Evolutionary conservation across 345 rosid species (phyloP).

Genomic region (Aethionema arabicum): DNA sequence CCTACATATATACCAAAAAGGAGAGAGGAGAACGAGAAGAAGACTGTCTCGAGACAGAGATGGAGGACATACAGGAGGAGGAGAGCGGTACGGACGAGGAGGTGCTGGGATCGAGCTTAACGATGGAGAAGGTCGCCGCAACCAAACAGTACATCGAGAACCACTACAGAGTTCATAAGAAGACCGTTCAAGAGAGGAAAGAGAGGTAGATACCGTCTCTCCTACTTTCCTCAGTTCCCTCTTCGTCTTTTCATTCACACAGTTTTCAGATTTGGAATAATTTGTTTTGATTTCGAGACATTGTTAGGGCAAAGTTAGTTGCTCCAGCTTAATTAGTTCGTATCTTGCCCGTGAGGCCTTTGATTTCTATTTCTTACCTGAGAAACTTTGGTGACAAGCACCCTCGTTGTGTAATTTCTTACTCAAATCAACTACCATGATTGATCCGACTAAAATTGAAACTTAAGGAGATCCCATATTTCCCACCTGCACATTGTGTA

Average conservation of each 20-base stretch:
- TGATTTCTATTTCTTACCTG: constrained; percentile 2
- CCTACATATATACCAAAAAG: neutral
- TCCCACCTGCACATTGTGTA: neutral
- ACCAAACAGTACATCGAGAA: constrained; percentile 97
- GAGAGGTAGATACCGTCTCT: constrained; percentile 55
- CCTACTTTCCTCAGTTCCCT: neutral
- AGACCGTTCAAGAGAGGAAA: constrained; percentile 85
- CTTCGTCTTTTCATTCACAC: constrained; percentile 2
- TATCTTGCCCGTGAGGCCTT: neutral
- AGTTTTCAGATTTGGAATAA: constrained; percentile 33
- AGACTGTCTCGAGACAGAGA: constrained; percentile 29
- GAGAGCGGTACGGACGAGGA: constrained; percentile 50
- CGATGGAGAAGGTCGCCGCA: constrained; percentile 99
- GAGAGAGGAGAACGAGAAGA: constrained; percentile 26
- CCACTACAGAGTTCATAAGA: constrained; percentile 89
- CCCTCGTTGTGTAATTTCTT: neutral
- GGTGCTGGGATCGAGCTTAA: constrained; percentile 82
- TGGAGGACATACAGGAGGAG: constrained; percentile 57
- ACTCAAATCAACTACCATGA: neutral
- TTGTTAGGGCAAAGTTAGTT: constrained; percentile 29
- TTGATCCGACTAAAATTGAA: constrained; percentile 15
- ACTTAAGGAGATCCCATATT: constrained; percentile 1
- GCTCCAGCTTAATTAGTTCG: constrained; percentile 26
- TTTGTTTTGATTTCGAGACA: constrained; percentile 17
- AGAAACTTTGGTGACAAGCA: constrained; percentile 13